phyloP scores from a whole-genome alignment of 2,329 filamentous ascomycete species.

The Calonectria honghensis region DNA sequence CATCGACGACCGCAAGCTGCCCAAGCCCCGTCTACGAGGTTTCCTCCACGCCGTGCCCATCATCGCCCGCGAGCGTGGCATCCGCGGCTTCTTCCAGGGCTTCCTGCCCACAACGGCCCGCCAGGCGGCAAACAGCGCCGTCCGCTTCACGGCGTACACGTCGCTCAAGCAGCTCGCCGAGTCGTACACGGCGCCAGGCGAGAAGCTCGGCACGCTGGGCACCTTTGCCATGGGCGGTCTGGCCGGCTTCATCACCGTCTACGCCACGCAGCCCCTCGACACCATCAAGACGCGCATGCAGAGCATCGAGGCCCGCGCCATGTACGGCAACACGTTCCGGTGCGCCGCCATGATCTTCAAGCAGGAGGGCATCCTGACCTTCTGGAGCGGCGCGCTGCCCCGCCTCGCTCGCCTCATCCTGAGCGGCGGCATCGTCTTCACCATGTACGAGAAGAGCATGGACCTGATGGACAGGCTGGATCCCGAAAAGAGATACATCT shows the following conservation, averaged over 20 bases:
- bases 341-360: conserved; percentile 90
- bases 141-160: conserved; percentile 93
- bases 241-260: conserved; percentile 94
- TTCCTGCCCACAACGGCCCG: conserved; percentile 96
- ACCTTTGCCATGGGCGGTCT: conserved; percentile 94
- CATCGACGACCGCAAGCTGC: conserved; percentile 94
- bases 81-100: conserved; percentile 96
- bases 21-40: conserved; percentile 90
- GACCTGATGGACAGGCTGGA: conserved; percentile 88
- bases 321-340: conserved; percentile 91
- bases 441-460: conserved; percentile 98
- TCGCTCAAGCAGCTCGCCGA: conserved; percentile 93
- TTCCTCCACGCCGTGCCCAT: conserved; percentile 93
- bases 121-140: conserved; percentile 95
- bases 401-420: conserved; percentile 88
- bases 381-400: conserved; percentile 96
- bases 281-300: conserved; percentile 99
- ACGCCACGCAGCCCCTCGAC: conserved; percentile 84
- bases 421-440: conserved; percentile 98
- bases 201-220: conserved; percentile 90
- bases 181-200: conserved; percentile 93
- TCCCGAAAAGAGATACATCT: conserved; percentile 89
- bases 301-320: conserved; percentile 86
- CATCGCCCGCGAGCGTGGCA: conserved; percentile 90
- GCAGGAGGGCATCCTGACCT: conserved; percentile 90